Evolutionary conservation across 768 basidiomycete genomes (phyloP).

Genomic region (Sporobolomyces pararoseus): DNA sequence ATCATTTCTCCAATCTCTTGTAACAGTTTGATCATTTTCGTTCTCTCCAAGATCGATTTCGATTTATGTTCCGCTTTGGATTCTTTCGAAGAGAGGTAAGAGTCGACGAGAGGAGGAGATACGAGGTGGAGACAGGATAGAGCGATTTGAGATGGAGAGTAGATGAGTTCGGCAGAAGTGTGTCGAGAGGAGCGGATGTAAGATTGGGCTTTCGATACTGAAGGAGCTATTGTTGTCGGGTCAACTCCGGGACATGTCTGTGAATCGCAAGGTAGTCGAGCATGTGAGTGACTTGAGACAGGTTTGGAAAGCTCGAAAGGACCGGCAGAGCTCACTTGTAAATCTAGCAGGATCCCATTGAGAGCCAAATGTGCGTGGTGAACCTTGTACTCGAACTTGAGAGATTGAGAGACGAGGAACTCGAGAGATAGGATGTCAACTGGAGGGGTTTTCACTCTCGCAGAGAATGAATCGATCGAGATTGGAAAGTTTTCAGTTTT

Average conservation of each 20-base stretch:
- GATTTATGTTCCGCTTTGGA: neutral
- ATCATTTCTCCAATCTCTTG: constrained; percentile 55
- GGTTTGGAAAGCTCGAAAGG: neutral
- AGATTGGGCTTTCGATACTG: constrained; percentile 9
- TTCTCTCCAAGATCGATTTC: constrained; percentile 33
- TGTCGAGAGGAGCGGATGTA: constrained; percentile 59
- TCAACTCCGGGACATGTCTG: constrained; percentile 5
- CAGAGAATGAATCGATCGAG: constrained; percentile 75
- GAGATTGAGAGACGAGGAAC: constrained; percentile 89
- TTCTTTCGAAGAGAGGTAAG: constrained; percentile 55
- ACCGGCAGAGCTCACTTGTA: constrained; percentile 61
- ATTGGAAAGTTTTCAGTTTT: constrained; percentile 97
- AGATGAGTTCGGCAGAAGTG: constrained; percentile 86
- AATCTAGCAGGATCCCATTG: constrained; percentile 82
- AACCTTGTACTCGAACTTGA: constrained; percentile 88
- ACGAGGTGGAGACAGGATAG: constrained; percentile 70
- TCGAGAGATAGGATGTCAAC: constrained; percentile 89
- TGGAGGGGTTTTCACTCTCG: constrained; percentile 66
- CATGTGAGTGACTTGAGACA: neutral
- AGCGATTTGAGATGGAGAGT: constrained; percentile 89
- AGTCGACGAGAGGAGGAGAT: constrained; percentile 58
- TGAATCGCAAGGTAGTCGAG: neutral
- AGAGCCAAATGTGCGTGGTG: constrained; percentile 86
- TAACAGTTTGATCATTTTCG: constrained; percentile 34
- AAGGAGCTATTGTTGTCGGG: neutral